These are phyloP conservation scores for Wallacemonas collosoma DNA, from an alignment of 208 protist species.

Conservation along the genomic window DNA sequence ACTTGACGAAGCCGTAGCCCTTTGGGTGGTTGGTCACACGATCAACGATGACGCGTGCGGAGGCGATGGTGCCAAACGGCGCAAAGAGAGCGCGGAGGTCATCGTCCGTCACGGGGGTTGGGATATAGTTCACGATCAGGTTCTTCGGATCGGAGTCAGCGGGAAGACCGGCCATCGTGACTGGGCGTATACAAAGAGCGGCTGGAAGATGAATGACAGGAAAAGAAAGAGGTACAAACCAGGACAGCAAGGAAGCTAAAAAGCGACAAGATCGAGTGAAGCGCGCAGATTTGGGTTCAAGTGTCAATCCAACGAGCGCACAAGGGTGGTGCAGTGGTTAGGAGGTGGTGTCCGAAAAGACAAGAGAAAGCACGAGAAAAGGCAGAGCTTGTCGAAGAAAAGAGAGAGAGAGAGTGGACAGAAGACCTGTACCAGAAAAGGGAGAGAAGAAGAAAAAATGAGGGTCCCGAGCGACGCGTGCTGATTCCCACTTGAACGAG, in stretches of 20 bases:
- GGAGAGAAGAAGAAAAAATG: conserved; percentile 10
- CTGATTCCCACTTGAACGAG: too few species aligned
- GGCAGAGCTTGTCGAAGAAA: not conserved
- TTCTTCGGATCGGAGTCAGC: conserved; percentile 47
- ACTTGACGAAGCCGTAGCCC: conserved; percentile 85
- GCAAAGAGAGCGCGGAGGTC: conserved; percentile 47
- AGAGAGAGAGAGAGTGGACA: conserved; percentile 4
- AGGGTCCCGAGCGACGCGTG: not conserved
- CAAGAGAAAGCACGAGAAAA: not conserved
- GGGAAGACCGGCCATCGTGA: conserved; percentile 4
- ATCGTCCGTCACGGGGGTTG: conserved; percentile 51
- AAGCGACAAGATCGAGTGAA: not conserved
- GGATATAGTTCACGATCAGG: conserved; percentile 76
- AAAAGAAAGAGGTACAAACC: conserved; percentile 11
- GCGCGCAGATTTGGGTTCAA: not conserved
- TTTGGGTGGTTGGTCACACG: conserved; percentile 52
- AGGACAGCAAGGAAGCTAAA: conserved; percentile 1
- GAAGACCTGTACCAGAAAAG: not conserved
- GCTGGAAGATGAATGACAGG: not conserved
- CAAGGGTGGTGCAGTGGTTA: not conserved
- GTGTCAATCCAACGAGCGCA: not conserved
- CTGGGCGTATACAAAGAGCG: not conserved
- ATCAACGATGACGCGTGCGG: conserved; percentile 61
- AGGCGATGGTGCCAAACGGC: conserved; percentile 44
- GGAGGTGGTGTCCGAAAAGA: not conserved